These are phyloP conservation scores for Croton setiger DNA, from an alignment of 441 rosid species.

Conservation along the genomic window DNA sequence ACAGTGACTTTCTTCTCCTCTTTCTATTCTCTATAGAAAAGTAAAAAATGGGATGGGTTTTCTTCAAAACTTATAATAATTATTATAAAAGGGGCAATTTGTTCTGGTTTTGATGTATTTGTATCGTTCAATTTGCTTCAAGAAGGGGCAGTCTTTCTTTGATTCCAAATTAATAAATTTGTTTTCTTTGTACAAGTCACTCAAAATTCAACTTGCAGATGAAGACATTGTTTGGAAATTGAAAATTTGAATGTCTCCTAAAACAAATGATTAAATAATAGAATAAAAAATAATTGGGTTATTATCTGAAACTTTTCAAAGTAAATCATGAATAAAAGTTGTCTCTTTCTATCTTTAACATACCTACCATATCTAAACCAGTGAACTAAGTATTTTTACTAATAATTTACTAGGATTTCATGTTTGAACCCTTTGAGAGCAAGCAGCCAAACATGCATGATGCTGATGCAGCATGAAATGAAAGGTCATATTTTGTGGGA, in stretches of 20 bases:
- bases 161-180: background rate
- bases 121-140: background rate
- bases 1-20: background rate
- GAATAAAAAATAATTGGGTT: too few species aligned
- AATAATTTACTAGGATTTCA: background rate
- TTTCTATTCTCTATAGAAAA: background rate
- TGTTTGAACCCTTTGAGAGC: background rate
- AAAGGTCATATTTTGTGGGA: background rate
- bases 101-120: background rate
- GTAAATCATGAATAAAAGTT: background rate
- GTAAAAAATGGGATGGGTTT: background rate
- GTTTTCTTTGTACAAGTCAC: too few species aligned
- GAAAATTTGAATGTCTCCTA: too few species aligned
- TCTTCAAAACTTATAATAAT: background rate
- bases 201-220: too few species aligned
- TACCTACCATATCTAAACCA: background rate
- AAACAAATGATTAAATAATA: too few species aligned
- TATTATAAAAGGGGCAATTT: background rate
- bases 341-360: background rate
- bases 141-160: background rate
- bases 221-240: too few species aligned
- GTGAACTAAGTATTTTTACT: background rate
- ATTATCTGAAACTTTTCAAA: background rate
- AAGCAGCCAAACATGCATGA: background rate
- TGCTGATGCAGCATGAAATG: background rate